Base-by-base conservation (phyloP, 768 basidiomycete species). In the Mycena crocata region DNA sequence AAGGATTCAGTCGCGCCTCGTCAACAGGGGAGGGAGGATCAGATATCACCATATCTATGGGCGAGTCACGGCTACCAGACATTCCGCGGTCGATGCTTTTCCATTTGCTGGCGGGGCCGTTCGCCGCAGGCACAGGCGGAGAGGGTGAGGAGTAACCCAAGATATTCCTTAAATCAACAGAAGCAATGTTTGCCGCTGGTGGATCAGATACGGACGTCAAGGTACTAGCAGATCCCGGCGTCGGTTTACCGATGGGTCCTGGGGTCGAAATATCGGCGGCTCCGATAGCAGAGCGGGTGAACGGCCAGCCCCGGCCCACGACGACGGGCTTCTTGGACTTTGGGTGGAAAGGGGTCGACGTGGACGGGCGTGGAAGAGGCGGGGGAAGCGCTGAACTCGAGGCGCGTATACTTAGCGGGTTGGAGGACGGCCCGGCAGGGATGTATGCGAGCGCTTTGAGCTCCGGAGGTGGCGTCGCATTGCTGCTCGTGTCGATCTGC, bases 391-490 rank as follows among this genome's bases (percentile, higher is more conserved):
- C 24, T 12, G 48, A 35, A 37, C 58, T 19, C 67, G 88, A 85
- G 17, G 89, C 86, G 28, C 82, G 80, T 57, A 90, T 89, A 50
- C 80, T 81, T 42, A 90, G 74, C 26, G 88, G 87, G 72, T 90
- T 90, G 0, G 79, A 82, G 28, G 81, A 72, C 12, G 86, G 80
- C 14, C 82, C 83, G 9, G 77, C 70, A n/a, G 81, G 71, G 35
- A 84, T 81, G 64, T 79, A 81, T 2, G 79, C 81, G 26, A 84
- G 59, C 3, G 78, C 68, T 67, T 79, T 81, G 9, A 76, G 72
- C 40, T 81, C 80, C 17, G 79, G 83, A n/a, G 78, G 75, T 44
- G 81, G 70, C 14, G 76, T 28, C 32, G 59, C 31, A 23, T 49
- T 26, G 13, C 15, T 28, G 31, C 59, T 9, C 15, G 37, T 14